Base-by-base conservation (phyloP, 495 filamentous ascomycete species). In the Achaetomiella virescens region DNA sequence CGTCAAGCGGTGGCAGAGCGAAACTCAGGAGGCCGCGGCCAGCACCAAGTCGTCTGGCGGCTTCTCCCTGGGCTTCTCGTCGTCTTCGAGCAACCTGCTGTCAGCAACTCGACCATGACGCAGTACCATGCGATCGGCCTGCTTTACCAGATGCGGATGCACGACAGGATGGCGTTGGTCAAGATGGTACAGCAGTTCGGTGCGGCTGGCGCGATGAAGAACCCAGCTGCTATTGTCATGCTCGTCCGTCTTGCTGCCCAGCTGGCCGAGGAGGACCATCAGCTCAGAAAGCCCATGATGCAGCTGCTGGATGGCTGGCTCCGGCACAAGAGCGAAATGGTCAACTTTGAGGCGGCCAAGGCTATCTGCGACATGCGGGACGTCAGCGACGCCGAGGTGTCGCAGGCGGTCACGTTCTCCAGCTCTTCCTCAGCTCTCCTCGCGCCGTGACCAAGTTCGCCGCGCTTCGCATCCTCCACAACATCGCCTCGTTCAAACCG, bases 171-270 rank as follows among this genome's bases (percentile, higher is more conserved):
- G 95, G 89, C 92, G 7, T 73, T 99, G 61, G 93, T 97, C n/a
- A 99, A 97, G 81, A 97, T 99, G 95, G 93, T 97, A 14, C 93
- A 99, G 73, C 95, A 97, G 68, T 97, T 95, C 65, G 89, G 89
- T 31, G 85, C 86, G 50, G 86, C 92, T 8, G 91, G 92, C 42
- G 90, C 87, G 22, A 86, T 96, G 49, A 97, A 96, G 81, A 97
- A 89, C 69, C 91, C 92, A 14, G 91, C 91, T 37, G 93, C 91
- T 35, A 84, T 90, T 57, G 81, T 97, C 15, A 83, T 99, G 79
- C 77, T 99, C 22, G 95, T 99, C 37, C 82, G 93, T 46, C 72
- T 99, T 53, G 95, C 95, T 45, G 90, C 93, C 33, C 95, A 96
- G 74, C 77, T 99, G 57, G 93, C 93, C 45, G 90, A 96, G 69